phyloP scores from a whole-genome alignment of 768 basidiomycete genomes.

The Leucocoprinus leucothites region DNA sequence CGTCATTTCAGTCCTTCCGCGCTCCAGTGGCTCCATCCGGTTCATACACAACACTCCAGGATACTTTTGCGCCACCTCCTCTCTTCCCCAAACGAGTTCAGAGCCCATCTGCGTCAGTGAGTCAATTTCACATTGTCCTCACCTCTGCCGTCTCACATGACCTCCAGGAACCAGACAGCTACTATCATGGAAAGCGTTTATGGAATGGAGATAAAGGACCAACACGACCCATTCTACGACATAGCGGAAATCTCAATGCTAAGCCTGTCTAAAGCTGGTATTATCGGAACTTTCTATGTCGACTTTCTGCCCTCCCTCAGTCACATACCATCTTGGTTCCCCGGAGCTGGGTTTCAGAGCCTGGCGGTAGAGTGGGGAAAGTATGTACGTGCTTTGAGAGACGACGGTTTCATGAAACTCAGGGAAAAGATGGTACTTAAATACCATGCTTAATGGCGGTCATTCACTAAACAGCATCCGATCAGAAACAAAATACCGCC shows the following conservation, averaged over 20 bases:
- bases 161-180: background rate
- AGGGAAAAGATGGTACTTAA: slow-evolving; percentile 16
- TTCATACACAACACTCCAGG: slow-evolving; percentile 9
- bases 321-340: slow-evolving; percentile 24
- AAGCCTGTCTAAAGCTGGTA: slow-evolving; percentile 22
- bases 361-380: slow-evolving; percentile 12
- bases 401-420: slow-evolving; percentile 17
- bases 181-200: slow-evolving; percentile 35
- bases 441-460: background rate
- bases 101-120: slow-evolving; percentile 3
- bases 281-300: slow-evolving; percentile 28
- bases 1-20: slow-evolving; percentile 10
- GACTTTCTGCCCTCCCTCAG: slow-evolving; percentile 26
- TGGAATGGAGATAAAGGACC: slow-evolving; percentile 33
- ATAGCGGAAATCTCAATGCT: slow-evolving; percentile 25
- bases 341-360: slow-evolving; percentile 17
- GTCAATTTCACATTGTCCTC: too few relatives aligned
- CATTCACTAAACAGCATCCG: too few relatives aligned
- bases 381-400: slow-evolving; percentile 13
- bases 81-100: background rate
- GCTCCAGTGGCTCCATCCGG: slow-evolving; percentile 35
- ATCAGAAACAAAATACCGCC: background rate
- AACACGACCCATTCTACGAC: slow-evolving; percentile 23
- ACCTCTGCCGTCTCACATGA: background rate
- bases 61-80: background rate